phyloP scores from a whole-genome alignment of 208 protist genomes.

The Acanthamoeba quina region DNA sequence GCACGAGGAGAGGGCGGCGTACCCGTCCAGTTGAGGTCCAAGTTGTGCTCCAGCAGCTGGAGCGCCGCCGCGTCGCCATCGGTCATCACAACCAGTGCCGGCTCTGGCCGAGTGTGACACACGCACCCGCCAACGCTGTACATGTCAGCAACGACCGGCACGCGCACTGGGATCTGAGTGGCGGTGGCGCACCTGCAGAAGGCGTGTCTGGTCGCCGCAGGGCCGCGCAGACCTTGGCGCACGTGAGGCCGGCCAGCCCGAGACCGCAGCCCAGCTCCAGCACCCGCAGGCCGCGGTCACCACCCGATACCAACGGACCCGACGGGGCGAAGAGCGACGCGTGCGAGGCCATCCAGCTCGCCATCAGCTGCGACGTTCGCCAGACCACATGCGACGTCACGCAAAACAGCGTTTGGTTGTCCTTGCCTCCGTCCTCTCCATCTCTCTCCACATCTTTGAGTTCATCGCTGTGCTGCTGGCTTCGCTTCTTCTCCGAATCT shows the following conservation, averaged over 20 bases:
- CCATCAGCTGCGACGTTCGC: constrained; percentile 51
- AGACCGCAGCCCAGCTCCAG: constrained; percentile 50
- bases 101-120: neutral
- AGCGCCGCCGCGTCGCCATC: constrained; percentile 38
- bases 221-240: constrained; percentile 11
- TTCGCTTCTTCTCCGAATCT: neutral
- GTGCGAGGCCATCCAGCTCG: constrained; percentile 28
- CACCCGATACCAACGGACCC: neutral
- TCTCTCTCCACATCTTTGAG: neutral
- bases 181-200: neutral
- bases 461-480: neutral
- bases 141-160: too few species aligned
- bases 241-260: constrained; percentile 26
- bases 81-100: constrained; percentile 23
- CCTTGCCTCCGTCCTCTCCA: neutral
- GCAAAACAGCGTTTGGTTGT: constrained; percentile 1
- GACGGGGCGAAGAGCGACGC: neutral
- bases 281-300: neutral
- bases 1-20: neutral
- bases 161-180: neutral
- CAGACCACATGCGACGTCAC: constrained; percentile 51
- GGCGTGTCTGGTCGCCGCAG: neutral
- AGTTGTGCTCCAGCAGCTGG: constrained; percentile 22
- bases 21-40: constrained; percentile 41
- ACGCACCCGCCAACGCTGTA: too few species aligned